These are phyloP conservation scores for Ensete ventricosum DNA, from an alignment of 176 grass and related monocot genomes.

Conservation along the genomic window DNA sequence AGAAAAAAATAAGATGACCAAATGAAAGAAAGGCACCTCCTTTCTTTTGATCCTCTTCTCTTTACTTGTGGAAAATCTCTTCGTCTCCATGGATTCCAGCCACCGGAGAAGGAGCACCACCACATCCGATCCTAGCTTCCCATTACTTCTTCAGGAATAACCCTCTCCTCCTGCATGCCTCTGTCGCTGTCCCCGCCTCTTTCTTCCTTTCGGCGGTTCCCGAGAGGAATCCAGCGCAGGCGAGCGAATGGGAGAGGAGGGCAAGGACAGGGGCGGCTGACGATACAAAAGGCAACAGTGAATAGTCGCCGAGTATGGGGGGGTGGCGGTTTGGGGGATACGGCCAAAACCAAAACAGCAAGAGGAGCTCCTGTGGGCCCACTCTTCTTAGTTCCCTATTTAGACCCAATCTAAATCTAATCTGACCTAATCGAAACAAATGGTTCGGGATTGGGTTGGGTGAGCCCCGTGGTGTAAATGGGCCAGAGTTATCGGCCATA, in stretches of 20 bases:
- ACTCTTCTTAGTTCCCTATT: no score
- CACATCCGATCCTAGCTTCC: not conserved
- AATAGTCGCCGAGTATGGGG: not conserved
- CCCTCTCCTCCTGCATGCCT: not conserved
- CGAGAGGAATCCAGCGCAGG: not conserved
- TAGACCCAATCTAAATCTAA: no score
- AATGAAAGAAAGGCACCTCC: conserved; percentile 11
- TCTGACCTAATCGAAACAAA: no score
- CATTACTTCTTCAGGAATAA: not conserved
- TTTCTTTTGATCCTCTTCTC: conserved; percentile 40
- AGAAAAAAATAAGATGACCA: not conserved
- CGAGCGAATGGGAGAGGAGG: conserved; percentile 1
- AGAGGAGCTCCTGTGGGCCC: not conserved
- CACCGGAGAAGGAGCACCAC: not conserved
- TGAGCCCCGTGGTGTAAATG: no score
- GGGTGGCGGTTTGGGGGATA: not conserved
- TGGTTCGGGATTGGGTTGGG: no score
- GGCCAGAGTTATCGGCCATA: no score
- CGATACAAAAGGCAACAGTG: not conserved
- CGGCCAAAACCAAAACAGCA: no score
- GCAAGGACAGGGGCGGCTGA: not conserved
- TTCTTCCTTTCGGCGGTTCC: not conserved
- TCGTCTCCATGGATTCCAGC: conserved; percentile 19
- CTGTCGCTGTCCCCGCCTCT: not conserved
- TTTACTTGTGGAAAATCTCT: conserved; percentile 18